Evolutionary conservation across 805 yeast genomes (phyloP).

Genomic region (Starmerella vaccinii): DNA sequence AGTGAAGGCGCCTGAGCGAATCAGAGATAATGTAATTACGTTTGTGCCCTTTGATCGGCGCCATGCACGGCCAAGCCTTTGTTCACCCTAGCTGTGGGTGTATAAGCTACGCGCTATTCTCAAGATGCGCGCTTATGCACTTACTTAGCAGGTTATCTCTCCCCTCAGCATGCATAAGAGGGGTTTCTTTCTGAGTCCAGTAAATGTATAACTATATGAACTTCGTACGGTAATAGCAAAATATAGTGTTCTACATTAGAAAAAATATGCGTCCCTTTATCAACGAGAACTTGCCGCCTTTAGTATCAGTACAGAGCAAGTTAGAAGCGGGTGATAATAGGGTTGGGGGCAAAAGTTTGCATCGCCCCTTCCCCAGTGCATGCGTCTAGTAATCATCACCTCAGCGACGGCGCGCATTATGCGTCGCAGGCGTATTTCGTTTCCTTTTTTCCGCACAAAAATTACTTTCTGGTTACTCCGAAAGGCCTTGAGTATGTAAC

Average conservation of each 20-base stretch:
- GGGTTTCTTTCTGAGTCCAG: neutral
- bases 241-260: no score
- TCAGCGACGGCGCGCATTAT: neutral
- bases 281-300: no score
- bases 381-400: neutral
- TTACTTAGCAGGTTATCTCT: neutral
- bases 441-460: no score
- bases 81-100: neutral
- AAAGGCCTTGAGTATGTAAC: no score
- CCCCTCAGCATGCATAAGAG: neutral
- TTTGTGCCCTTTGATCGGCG: neutral
- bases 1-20: slow-evolving; percentile 3
- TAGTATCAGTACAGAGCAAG: no score
- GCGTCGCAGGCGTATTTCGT: neutral
- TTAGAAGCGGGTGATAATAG: neutral
- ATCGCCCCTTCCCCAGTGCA: neutral
- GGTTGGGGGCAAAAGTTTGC: neutral
- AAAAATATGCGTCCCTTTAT: no score
- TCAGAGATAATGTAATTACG: slow-evolving; percentile 8
- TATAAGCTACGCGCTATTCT: neutral
- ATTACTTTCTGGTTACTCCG: neutral
- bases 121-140: neutral
- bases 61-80: slow-evolving; percentile 3
- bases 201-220: no score
- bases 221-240: no score